Evolutionary conservation across 176 grass and related monocot genomes (phyloP), one percentile per base, ranked within the genome.

Genomic region (Tillandsia fasciculata): DNA sequence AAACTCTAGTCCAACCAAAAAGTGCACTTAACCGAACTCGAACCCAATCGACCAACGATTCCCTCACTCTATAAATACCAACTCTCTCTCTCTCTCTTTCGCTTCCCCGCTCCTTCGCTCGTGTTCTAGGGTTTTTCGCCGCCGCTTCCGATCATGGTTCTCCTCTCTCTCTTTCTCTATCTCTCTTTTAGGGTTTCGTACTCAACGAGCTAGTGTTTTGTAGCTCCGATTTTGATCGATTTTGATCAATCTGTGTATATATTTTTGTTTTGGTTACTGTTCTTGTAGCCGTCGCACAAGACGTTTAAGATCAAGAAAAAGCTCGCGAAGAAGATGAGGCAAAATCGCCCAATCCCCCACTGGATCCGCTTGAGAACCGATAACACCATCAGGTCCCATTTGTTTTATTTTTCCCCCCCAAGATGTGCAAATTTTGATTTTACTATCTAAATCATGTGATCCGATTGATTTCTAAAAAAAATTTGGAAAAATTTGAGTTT

Each of bases 301-400:
- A 66, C 73, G 24, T 75, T 75, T 26, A 66, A 11, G 73, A 75
- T 75, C 10, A 75, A 75, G 73, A 65, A 66, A 50, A 75, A 75
- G 73, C 50, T 75, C 48, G 73, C 73, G 49, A 75, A 75, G 64
- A 75, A 75, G 73, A 75, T 75, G 73, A 22, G 73, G 22, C 73
- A 75, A 64, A 75, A 75, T 26, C 73, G 73, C 26, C 73, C 73
- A 23, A 75, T 75, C 50, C 73, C 73, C 50, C 73, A 75, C 50
- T 75, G 73, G 73, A 75, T 75, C 63, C 73, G 73, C 64, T 47
- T 75, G 73, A 75, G 73, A 64, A 75, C 73, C 26, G 50, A 75
- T 12, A 75, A 75, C 63, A 67, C 73, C 26, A 75, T 75, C 49
- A 75, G 73, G 73, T 75, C 7, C 2, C 8, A 51, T 13, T 1